These are phyloP conservation scores for Dendrobium officinale DNA, from an alignment of 106 monocot species.

Conservation along the genomic window DNA sequence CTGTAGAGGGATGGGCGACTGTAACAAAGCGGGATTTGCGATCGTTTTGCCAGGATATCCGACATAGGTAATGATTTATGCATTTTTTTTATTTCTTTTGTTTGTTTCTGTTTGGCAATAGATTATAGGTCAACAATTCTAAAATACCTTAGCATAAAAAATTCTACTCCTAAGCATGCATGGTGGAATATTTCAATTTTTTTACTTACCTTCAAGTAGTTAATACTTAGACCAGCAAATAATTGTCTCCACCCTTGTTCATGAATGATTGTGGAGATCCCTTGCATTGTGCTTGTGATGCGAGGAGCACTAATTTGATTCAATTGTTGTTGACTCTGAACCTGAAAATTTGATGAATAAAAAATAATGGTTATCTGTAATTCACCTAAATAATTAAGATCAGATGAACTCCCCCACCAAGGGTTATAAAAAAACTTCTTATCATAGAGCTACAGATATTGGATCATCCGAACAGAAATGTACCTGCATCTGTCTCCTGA, in stretches of 20 bases:
- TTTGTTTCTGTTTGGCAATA: no score
- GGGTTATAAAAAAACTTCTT: background rate
- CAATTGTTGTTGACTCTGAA: conserved; percentile 38
- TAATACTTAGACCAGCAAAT: conserved; percentile 86
- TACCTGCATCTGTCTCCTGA: conserved; percentile 95
- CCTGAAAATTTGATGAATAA: conserved; percentile 25
- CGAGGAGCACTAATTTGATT: conserved; percentile 7
- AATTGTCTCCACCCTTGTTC: conserved; percentile 69
- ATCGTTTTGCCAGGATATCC: no score
- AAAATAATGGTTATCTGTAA: background rate
- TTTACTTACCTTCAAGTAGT: conserved; percentile 74
- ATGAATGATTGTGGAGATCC: conserved; percentile 38
- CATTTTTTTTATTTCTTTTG: no score
- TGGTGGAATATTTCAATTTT: no score
- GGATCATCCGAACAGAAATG: background rate
- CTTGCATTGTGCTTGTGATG: conserved; percentile 33
- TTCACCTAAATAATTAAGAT: background rate
- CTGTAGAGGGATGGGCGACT: no score
- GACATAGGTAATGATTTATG: no score
- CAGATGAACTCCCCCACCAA: no score
- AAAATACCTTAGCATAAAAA: no score
- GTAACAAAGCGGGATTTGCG: no score
- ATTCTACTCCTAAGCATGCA: background rate
- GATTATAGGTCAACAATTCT: no score
- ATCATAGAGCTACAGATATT: background rate